phyloP scores from a whole-genome alignment of 1,139 yeast species.

The Saccharomyces hybrid region DNA sequence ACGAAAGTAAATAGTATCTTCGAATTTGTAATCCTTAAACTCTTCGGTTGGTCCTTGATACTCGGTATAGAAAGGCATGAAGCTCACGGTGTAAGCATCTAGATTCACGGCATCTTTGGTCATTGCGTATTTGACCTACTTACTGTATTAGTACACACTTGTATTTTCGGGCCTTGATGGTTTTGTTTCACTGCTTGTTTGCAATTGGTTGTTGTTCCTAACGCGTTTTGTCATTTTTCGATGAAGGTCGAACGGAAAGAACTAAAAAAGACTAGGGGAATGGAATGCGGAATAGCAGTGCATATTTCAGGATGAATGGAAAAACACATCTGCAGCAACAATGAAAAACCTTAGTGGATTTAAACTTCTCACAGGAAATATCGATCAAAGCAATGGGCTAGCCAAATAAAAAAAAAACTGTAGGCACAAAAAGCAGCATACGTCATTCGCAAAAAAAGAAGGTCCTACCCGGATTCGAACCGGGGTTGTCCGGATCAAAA shows the following conservation, averaged over 20 bases:
- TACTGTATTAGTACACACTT: not conserved
- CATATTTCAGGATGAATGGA: slow-evolving; percentile 1
- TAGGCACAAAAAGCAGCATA: not conserved
- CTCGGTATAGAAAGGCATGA: not conserved
- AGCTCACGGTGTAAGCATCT: not conserved
- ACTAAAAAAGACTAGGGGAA: not conserved
- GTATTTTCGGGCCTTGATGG: not conserved
- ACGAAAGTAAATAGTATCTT: not conserved
- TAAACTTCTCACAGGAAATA: not conserved
- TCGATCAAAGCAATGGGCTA: not conserved
- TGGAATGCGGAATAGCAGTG: not conserved
- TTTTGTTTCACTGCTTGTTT: not conserved
- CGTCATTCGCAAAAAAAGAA: slow-evolving; percentile 31
- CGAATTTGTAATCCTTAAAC: not conserved
- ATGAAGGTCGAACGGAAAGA: not conserved
- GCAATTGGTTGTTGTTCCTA: not conserved
- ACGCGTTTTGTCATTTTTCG: not conserved
- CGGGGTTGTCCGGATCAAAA: slow-evolving; percentile 83
- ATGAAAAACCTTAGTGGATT: not conserved
- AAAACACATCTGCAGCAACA: not conserved
- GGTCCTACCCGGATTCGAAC: slow-evolving; percentile 96
- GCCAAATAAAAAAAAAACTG: not conserved
- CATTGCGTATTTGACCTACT: not conserved
- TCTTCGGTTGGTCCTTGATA: not conserved
- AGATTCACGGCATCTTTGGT: not conserved